These are phyloP conservation scores for Daldinia loculata DNA, from an alignment of 495 filamentous ascomycete genomes.

Conservation along the genomic window DNA sequence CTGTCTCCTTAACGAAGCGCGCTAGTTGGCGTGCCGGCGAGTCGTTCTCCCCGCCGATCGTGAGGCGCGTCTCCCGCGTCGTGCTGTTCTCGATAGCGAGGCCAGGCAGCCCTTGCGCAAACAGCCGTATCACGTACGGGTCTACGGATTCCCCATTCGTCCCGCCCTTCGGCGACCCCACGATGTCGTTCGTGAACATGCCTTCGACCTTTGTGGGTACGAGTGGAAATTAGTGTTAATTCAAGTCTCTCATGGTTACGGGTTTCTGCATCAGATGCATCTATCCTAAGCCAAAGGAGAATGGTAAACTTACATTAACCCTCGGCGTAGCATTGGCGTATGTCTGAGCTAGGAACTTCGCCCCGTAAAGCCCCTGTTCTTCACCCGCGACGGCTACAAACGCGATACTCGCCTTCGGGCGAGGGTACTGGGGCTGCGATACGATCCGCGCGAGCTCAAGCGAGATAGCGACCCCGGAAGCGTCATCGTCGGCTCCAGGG, in stretches of 20 bases:
- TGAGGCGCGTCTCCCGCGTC: conserved; percentile 44
- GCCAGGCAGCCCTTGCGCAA: conserved; percentile 55
- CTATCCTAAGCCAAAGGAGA: not conserved
- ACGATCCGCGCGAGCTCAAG: conserved; percentile 61
- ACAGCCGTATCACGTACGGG: conserved; percentile 60
- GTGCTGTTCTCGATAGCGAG: conserved; percentile 48
- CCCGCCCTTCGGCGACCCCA: conserved; percentile 53
- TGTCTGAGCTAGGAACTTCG: conserved; percentile 56
- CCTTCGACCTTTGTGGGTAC: conserved; percentile 55
- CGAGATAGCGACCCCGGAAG: conserved; percentile 49
- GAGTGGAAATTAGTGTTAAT: not conserved
- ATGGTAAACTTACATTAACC: conserved; percentile 38
- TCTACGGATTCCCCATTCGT: conserved; percentile 52
- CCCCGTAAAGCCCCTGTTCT: conserved; percentile 62
- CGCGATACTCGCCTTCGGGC: conserved; percentile 59
- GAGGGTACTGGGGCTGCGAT: conserved; percentile 45
- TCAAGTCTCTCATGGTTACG: not conserved
- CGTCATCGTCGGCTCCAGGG: conserved; percentile 65
- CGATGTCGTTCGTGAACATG: conserved; percentile 63
- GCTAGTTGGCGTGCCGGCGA: conserved; percentile 61
- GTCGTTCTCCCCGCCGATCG: conserved; percentile 63
- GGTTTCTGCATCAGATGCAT: not conserved
- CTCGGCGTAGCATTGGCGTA: conserved; percentile 52
- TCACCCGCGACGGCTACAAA: conserved; percentile 63
- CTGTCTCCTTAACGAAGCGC: conserved; percentile 62